Evolutionary conservation across 164 flowering plant species (phyloP), one percentile per base, ranked within the genome.

Genomic region (Macadamia integrifolia): DNA sequence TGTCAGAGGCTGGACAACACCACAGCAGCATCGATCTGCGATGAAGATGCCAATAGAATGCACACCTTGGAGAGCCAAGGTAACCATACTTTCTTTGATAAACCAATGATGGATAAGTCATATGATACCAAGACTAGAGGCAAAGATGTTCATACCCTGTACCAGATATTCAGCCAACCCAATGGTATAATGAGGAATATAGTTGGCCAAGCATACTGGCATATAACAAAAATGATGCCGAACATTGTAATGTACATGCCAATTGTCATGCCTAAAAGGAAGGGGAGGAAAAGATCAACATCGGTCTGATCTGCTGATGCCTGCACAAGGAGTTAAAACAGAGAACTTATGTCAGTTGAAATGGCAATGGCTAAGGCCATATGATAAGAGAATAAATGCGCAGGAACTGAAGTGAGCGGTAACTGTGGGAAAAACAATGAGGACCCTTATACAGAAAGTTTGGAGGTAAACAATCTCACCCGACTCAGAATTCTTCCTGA

Each of bases 401-500:
- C 23, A 23, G 23, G 23, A 23, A 23, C 23, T 23, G 23, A 23
- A 23, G 23, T 23, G 23, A 23, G 23, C 0, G 23, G 23, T 23
- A 23, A 23, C 23, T 23, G 23, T 23, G 23, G 23, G 23, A 23
- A 23, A 23, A 23, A 23, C 23, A 35, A 2, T 35, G 40, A 35
- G 5, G 5, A 35, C 40, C 40, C 40, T 2, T 2, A 35, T 35
- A 35, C 40, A 35, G 40, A 35, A 35, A 35, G 40, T 2, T 35
- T 35, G 40, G 40, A 35, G 3, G 10, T 58, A 31, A 30, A 11
- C 3, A 48, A 66, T 60, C 82, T 81, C 80, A 95, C 98, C 82
- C 99, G 81, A 77, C 93, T 95, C 12, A 95, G 77, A 72, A 92
- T 86, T 81, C 99, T 86, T 77, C 99, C 99, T 3, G 98, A 92